Evolutionary conservation across 2,329 filamentous ascomycete genomes (phyloP).

Genomic region (Furcasterigmium furcatum): DNA sequence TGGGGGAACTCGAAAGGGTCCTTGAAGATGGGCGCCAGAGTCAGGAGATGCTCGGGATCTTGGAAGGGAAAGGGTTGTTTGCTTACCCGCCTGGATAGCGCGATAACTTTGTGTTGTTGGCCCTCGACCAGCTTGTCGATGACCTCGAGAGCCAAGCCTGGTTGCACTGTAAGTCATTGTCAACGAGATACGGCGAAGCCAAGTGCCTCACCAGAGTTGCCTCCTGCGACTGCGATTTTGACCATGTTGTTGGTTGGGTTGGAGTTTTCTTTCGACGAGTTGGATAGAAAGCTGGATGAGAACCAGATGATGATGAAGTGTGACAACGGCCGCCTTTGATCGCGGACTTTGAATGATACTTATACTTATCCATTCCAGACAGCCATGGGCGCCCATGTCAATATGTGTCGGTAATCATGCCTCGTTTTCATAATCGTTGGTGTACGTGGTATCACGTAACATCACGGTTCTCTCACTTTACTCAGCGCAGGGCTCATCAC

Average conservation of each 20-base stretch:
- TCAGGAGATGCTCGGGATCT: constrained; percentile 1
- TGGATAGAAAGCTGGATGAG: neutral
- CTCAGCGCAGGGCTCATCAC: too few species aligned
- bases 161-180: neutral
- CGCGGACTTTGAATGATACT: too few species aligned
- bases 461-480: too few species aligned
- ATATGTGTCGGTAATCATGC: too few species aligned
- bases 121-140: constrained; percentile 12
- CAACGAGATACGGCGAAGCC: neutral
- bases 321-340: neutral
- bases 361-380: too few species aligned
- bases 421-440: too few species aligned
- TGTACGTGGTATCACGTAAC: too few species aligned
- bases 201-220: constrained; percentile 3
- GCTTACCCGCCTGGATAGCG: constrained; percentile 20
- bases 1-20: constrained; percentile 11
- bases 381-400: too few species aligned
- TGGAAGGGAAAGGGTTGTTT: too few species aligned
- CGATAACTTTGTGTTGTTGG: constrained; percentile 16
- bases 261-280: neutral
- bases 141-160: constrained; percentile 15
- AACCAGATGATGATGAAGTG: neutral
- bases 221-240: constrained; percentile 10
- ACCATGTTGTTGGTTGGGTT: constrained; percentile 4
- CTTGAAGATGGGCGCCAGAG: constrained; percentile 1